These are phyloP conservation scores for Acorus gramineus DNA, from an alignment of 106 monocot species.

Conservation along the genomic window DNA sequence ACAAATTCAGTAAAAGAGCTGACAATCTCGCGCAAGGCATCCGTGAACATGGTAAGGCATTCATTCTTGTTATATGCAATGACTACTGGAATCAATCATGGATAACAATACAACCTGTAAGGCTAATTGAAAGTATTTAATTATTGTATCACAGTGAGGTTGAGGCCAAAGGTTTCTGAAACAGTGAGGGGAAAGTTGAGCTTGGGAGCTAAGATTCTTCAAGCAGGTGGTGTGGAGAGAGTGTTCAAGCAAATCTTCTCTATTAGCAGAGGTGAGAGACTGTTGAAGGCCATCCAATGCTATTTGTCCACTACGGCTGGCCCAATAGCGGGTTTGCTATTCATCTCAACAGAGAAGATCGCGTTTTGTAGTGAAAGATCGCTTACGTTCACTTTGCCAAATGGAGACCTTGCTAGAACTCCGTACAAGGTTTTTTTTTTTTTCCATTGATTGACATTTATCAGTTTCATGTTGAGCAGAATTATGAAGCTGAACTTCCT, in stretches of 20 bases:
- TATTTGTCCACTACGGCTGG: conserved; percentile 33
- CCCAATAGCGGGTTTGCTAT: conserved; percentile 34
- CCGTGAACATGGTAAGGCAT: conserved; percentile 16
- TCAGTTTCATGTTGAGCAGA: too few relatives aligned
- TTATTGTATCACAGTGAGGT: conserved; percentile 14
- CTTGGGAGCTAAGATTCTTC: conserved; percentile 9
- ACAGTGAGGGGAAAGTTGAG: conserved; percentile 32
- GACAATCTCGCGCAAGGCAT: conserved; percentile 17
- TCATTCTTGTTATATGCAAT: neutral
- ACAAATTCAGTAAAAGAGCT: conserved; percentile 24
- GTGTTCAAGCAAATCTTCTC: too few relatives aligned
- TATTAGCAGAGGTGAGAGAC: too few relatives aligned
- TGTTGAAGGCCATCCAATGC: conserved; percentile 4
- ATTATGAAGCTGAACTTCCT: too few relatives aligned
- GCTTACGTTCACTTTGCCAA: conserved; percentile 17
- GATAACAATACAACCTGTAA: too few relatives aligned
- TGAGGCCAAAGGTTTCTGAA: conserved; percentile 24
- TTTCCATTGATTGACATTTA: neutral
- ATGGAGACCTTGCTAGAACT: conserved; percentile 11
- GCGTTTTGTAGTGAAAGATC: conserved; percentile 28
- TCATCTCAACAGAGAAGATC: conserved; percentile 34
- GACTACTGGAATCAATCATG: too few relatives aligned
- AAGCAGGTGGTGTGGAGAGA: too few relatives aligned
- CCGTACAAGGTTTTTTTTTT: conserved; percentile 19
- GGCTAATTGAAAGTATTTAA: too few relatives aligned